These are phyloP conservation scores for Exophiala sideris DNA, from an alignment of 2,329 filamentous ascomycete genomes.

Conservation along the genomic window DNA sequence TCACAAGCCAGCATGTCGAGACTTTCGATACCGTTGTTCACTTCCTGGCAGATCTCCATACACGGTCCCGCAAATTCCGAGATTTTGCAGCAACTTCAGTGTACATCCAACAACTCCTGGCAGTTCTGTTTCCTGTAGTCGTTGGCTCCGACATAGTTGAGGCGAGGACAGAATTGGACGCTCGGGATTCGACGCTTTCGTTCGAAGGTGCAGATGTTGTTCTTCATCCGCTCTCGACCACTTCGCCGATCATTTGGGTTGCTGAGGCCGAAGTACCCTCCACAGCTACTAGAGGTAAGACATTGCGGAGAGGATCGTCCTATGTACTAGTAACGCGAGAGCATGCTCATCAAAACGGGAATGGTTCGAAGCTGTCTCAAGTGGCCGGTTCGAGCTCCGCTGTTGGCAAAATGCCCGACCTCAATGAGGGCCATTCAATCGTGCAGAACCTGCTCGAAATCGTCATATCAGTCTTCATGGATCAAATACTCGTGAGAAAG, in stretches of 20 bases:
- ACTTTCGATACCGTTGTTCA: conserved; percentile 73
- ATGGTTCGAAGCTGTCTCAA: background rate
- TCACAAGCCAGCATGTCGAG: conserved; percentile 55
- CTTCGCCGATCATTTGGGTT: conserved; percentile 69
- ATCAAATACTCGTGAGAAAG: conserved; percentile 80
- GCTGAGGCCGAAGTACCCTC: conserved; percentile 56
- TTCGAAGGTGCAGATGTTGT: conserved; percentile 85
- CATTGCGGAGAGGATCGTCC: conserved; percentile 74
- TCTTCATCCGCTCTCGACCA: conserved; percentile 68
- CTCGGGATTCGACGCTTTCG: conserved; percentile 72
- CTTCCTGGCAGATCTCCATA: conserved; percentile 75
- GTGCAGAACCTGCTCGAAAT: conserved; percentile 75
- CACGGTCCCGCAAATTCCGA: conserved; percentile 71
- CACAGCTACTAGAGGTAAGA: conserved; percentile 31
- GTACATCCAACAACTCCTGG: conserved; percentile 75
- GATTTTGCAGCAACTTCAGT: conserved; percentile 78
- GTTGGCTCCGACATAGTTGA: conserved; percentile 81
- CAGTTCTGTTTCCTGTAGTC: conserved; percentile 79
- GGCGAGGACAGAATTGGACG: conserved; percentile 82
- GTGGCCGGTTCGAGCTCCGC: conserved; percentile 56
- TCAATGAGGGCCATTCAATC: conserved; percentile 63
- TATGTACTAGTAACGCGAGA: conserved; percentile 74
- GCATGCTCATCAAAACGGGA: conserved; percentile 13
- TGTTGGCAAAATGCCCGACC: conserved; percentile 40
- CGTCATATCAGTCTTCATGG: conserved; percentile 74